Evolutionary conservation across 306 rosid genomes (phyloP).

Genomic region (Senna siamea): DNA sequence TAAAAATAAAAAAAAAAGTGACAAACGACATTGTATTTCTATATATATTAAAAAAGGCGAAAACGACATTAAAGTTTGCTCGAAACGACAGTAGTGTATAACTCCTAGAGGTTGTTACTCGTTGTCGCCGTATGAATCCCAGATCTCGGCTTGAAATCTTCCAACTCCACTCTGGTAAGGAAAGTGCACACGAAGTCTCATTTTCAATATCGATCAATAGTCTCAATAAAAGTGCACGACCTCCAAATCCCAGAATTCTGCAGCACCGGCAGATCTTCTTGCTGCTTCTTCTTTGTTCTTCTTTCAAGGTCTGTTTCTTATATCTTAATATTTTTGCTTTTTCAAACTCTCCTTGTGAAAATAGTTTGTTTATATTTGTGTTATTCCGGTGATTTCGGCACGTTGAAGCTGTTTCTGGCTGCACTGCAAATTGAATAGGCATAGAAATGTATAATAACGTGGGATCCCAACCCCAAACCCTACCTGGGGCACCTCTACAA

Average conservation of each 20-base stretch:
- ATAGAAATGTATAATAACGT: conserved; percentile 70
- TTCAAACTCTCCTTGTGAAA: neutral
- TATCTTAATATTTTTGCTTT: neutral
- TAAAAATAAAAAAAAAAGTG: no score
- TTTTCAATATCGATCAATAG: neutral
- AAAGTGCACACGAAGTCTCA: neutral
- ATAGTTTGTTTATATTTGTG: conserved; percentile 1
- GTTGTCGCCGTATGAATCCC: neutral
- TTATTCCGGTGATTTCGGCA: neutral
- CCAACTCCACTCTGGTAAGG: neutral
- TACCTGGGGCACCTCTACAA: conserved; percentile 55
- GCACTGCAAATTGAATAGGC: neutral
- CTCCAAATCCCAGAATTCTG: neutral
- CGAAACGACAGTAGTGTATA: no score
- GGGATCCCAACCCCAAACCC: conserved; percentile 56
- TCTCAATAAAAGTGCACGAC: neutral
- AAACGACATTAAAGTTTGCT: no score
- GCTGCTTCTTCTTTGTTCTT: neutral
- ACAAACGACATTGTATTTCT: no score
- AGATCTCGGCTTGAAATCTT: neutral
- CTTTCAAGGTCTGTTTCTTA: neutral
- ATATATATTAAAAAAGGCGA: no score
- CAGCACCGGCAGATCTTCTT: neutral
- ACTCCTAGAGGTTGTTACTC: no score
- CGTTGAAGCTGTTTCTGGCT: conserved; percentile 22